Percentiles rank a stretch among this genome's conserved stretches.
phyloP scores from a whole-genome alignment of 2,329 filamentous ascomycete genomes.

The Colletotrichum zoysiae region DNA sequence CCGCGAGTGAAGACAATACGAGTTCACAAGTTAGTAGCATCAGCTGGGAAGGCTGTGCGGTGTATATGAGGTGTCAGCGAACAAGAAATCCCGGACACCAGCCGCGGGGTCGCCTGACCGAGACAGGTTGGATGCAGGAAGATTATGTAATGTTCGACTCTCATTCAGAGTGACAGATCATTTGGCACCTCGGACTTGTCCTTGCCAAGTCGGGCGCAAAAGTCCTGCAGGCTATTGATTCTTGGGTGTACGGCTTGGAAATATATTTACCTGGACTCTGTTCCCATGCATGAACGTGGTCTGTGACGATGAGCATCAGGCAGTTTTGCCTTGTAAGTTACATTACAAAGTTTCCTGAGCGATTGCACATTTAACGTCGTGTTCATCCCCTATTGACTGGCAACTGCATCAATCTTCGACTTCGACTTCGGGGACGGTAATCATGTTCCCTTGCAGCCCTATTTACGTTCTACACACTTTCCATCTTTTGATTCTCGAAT shows the following conservation, averaged over 20 bases:
- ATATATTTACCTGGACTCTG: not conserved
- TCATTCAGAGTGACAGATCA: not conserved
- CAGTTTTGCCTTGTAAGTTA: not conserved
- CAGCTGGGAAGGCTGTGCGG: not conserved
- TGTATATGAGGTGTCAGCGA: not conserved
- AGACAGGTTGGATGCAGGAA: not conserved
- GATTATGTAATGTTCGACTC: conserved; percentile 12
- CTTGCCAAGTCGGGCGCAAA: not conserved
- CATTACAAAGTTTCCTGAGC: not conserved
- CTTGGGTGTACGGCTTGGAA: not conserved
- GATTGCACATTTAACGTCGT: no score
- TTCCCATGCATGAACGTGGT: not conserved
- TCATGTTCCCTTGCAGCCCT: not conserved
- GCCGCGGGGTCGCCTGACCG: conserved; percentile 12
- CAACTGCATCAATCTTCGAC: not conserved
- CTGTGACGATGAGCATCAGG: not conserved
- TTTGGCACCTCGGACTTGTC: not conserved
- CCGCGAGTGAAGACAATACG: no score
- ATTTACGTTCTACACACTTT: not conserved
- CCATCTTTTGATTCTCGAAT: not conserved
- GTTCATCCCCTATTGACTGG: not conserved
- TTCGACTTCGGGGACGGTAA: not conserved
- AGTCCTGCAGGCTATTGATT: not conserved
- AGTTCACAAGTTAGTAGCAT: not conserved
- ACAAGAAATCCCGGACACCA: not conserved